Percentiles rank a stretch among this genome's conserved stretches.
These are phyloP conservation scores for Rhizopogon vinicolor DNA, from an alignment of 768 basidiomycete genomes.

Conservation along the genomic window DNA sequence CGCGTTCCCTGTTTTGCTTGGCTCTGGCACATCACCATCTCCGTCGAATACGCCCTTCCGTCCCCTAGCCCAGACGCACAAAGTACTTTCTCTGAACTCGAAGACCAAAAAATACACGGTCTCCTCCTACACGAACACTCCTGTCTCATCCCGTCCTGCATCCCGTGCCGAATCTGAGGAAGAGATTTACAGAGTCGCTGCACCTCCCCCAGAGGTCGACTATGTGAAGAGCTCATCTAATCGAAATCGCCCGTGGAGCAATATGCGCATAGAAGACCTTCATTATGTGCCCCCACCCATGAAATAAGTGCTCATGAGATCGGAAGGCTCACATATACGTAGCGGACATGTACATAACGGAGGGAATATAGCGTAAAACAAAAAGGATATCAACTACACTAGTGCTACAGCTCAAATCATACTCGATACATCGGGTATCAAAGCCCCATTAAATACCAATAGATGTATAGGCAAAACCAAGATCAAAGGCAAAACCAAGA, in stretches of 20 bases:
- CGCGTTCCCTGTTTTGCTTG: conserved; percentile 53
- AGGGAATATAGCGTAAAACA: not conserved
- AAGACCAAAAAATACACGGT: conserved; percentile 49
- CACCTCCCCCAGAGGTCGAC: conserved; percentile 33
- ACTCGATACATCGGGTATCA: not conserved
- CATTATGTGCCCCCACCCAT: conserved; percentile 32
- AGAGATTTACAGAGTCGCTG: conserved; percentile 35
- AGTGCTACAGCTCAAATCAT: no score
- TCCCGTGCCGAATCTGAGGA: conserved; percentile 31
- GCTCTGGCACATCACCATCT: conserved; percentile 3
- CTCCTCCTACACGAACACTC: conserved; percentile 42
- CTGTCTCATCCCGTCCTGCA: conserved; percentile 27
- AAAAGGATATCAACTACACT: no score
- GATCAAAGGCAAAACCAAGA: not conserved
- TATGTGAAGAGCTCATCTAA: conserved; percentile 26
- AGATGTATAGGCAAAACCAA: not conserved
- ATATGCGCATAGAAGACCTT: conserved; percentile 28
- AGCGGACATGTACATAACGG: not conserved
- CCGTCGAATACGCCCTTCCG: conserved; percentile 10
- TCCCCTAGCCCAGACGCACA: conserved; percentile 41
- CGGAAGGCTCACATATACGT: not conserved
- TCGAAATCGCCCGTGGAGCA: conserved; percentile 39
- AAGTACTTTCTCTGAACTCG: conserved; percentile 54
- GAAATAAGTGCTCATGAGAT: not conserved
- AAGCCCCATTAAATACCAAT: not conserved